Conservation (phyloP, 2,329 filamentous ascomycete species). For the Sporothrix brunneoviolacea region DNA sequence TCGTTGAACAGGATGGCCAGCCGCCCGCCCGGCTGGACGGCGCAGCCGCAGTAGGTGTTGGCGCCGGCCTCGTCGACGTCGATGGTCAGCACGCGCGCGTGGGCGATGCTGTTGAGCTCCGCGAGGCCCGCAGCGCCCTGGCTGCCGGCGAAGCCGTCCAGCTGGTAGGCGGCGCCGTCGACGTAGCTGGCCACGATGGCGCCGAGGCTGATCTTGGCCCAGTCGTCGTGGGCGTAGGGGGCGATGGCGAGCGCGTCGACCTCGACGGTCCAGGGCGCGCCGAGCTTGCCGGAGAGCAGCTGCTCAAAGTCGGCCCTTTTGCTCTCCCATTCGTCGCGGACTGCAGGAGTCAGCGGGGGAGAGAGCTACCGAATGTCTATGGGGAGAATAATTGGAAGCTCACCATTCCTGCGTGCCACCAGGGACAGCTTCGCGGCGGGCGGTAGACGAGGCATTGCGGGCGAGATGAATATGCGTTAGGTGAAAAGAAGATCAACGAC, state of each 20-base stretch:
- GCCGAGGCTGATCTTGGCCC: conserved; percentile 36
- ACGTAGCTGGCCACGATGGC: conserved; percentile 36
- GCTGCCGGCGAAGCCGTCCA: conserved; percentile 2
- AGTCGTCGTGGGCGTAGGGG: conserved; percentile 37
- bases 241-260: conserved; percentile 40
- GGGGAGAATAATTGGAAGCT: conserved; percentile 13
- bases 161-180: conserved; percentile 1
- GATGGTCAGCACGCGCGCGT: conserved; percentile 38
- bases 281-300: conserved; percentile 38
- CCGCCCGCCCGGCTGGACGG: conserved; percentile 6
- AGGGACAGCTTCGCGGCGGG: conserved; percentile 45
- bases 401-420: conserved; percentile 45
- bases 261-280: conserved; percentile 42
- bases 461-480: too few species aligned
- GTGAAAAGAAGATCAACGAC: too few species aligned
- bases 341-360: too few species aligned
- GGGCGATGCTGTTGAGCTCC: conserved; percentile 39
- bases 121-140: conserved; percentile 24
- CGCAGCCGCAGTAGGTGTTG: conserved; percentile 36
- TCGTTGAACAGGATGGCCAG: conserved; percentile 26
- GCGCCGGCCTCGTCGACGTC: conserved; percentile 35
- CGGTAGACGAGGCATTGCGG: conserved; percentile 28
- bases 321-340: conserved; percentile 47
- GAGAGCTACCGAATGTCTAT: neutral
- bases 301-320: conserved; percentile 39